Evolutionary conservation across 2,329 filamentous ascomycete genomes (phyloP).

Genomic region (Pseudogymnoascus destructans): DNA sequence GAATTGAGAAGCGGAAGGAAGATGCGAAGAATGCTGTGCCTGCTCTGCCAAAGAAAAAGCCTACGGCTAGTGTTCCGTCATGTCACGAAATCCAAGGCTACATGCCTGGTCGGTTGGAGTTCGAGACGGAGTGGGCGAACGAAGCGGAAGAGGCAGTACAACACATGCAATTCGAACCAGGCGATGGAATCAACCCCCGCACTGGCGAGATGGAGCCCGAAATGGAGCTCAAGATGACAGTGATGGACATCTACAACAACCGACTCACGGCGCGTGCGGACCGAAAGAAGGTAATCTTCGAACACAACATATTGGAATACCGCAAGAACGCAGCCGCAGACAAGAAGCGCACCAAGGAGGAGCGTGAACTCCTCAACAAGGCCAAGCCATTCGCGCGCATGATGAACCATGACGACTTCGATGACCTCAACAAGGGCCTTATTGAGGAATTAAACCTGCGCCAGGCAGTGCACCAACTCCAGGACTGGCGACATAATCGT

Average conservation of each 20-base stretch:
- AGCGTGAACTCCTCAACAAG: constrained; percentile 80
- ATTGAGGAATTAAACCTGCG: constrained; percentile 85
- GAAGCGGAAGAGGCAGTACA: constrained; percentile 97
- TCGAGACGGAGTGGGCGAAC: constrained; percentile 95
- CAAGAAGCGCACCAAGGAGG: constrained; percentile 93
- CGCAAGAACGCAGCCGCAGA: constrained; percentile 78
- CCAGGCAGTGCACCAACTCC: constrained; percentile 76
- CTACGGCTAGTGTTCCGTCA: constrained; percentile 84
- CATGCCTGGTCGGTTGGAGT: constrained; percentile 94
- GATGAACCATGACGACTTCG: constrained; percentile 90
- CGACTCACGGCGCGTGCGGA: constrained; percentile 82
- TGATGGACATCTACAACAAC: constrained; percentile 97
- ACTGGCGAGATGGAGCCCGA: constrained; percentile 86
- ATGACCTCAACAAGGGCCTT: constrained; percentile 69
- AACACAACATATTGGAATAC: constrained; percentile 88
- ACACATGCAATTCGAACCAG: constrained; percentile 95
- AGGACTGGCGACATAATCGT: constrained; percentile 80
- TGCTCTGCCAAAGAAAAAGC: constrained; percentile 83
- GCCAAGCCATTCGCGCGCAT: constrained; percentile 92
- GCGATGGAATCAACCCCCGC: constrained; percentile 74
- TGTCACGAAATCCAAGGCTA: constrained; percentile 98
- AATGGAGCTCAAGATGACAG: constrained; percentile 92
- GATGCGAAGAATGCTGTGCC: constrained; percentile 72
- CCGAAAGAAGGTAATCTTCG: constrained; percentile 91
- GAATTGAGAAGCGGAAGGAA: constrained; percentile 86